A percentile compares a stretch with the other conserved stretches of the same genome.
These are phyloP conservation scores for Nissolia schottii DNA, from an alignment of 306 rosid species.

Conservation along the genomic window DNA sequence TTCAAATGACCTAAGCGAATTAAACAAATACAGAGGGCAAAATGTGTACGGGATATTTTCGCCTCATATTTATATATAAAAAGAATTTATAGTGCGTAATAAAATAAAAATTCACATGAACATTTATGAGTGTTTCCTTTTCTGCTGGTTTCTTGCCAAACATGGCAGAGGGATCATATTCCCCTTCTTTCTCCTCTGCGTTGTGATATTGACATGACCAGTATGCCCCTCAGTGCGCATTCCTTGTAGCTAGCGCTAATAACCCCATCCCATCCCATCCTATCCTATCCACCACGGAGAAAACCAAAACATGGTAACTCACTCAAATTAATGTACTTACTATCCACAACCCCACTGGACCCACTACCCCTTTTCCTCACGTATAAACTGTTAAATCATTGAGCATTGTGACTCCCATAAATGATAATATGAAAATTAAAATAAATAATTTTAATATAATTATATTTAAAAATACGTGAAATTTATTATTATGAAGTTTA, in stretches of 20 bases:
- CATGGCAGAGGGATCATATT: slow-evolving; percentile 37
- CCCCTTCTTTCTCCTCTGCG: background rate
- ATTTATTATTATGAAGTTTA: too few relatives aligned
- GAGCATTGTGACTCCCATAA: too few relatives aligned
- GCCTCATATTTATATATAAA: too few relatives aligned
- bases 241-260: background rate
- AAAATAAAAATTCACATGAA: background rate
- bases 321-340: background rate
- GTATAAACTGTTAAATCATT: background rate
- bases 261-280: too few relatives aligned
- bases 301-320: background rate
- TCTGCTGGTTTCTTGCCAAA: slow-evolving; percentile 24
- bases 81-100: background rate
- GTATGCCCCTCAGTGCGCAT: slow-evolving; percentile 48
- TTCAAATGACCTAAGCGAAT: background rate
- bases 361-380: background rate
- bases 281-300: slow-evolving; percentile 31
- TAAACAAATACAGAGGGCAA: background rate
- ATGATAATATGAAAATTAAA: too few relatives aligned
- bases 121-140: background rate
- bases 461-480: too few relatives aligned
- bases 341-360: background rate
- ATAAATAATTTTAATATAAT: too few relatives aligned
- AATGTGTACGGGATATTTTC: background rate
- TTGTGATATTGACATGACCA: slow-evolving; percentile 21